Evolutionary conservation across 2,329 filamentous ascomycete genomes (phyloP).

Genomic region (Simplicillium aogashimaense): DNA sequence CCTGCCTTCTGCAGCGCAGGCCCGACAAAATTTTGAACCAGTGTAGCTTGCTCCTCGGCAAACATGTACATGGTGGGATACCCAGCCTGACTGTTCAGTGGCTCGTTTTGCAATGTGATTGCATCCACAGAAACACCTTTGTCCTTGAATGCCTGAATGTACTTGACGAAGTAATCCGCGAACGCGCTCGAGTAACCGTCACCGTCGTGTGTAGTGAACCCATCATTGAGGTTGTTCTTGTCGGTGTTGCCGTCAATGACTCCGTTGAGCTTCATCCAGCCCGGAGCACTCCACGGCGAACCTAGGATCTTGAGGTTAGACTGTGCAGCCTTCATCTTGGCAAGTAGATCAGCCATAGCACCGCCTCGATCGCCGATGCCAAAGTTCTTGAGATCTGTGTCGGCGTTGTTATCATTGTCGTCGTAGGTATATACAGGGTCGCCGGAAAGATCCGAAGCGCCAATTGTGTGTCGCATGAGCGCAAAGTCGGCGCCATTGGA

Average conservation of each 20-base stretch:
- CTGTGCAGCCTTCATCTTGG: constrained; percentile 20
- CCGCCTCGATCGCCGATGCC: constrained; percentile 24
- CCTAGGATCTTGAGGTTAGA: constrained; percentile 23
- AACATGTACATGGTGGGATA: constrained; percentile 9
- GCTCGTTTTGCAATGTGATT: constrained; percentile 9
- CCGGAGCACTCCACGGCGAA: constrained; percentile 26
- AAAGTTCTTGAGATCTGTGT: constrained; percentile 18
- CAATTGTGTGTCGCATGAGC: constrained; percentile 28
- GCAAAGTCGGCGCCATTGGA: constrained; percentile 23
- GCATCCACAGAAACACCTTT: constrained; percentile 6
- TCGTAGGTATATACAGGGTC: constrained; percentile 27
- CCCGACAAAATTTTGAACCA: constrained; percentile 8
- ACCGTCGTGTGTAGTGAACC: constrained; percentile 19
- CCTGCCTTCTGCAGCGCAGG: constrained; percentile 7
- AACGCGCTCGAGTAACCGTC: constrained; percentile 19
- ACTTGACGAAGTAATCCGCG: constrained; percentile 19
- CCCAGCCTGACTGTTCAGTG: constrained; percentile 8
- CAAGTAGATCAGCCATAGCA: constrained; percentile 24
- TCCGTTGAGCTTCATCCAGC: constrained; percentile 29
- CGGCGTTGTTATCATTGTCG: constrained; percentile 19
- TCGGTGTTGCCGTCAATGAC: constrained; percentile 21
- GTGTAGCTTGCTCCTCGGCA: constrained; percentile 6
- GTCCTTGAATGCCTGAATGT: constrained; percentile 8
- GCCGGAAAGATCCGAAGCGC: constrained; percentile 25
- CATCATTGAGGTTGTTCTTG: constrained; percentile 10